Percentiles rank a stretch among this genome's conserved stretches.
These are phyloP conservation scores for Hymenotorrendiella dingleyae DNA, from an alignment of 2,329 filamentous ascomycete genomes.

Conservation along the genomic window DNA sequence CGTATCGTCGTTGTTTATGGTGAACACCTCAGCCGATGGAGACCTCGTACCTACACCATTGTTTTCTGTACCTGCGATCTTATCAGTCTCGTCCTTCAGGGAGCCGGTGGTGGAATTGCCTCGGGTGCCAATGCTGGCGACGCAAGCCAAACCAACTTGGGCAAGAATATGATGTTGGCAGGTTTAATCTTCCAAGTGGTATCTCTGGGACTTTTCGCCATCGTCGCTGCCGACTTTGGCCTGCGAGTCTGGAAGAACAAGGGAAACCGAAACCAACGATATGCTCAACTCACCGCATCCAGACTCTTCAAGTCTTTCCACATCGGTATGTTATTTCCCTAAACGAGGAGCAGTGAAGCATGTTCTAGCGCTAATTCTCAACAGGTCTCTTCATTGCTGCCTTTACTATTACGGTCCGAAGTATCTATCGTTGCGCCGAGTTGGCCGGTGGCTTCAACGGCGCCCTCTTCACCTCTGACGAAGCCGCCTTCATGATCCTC, in stretches of 20 bases:
- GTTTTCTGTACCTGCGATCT: constrained; percentile 44
- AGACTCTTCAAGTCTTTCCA: constrained; percentile 40
- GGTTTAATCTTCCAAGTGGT: constrained; percentile 36
- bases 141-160: constrained; percentile 17
- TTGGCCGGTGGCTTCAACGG: constrained; percentile 48
- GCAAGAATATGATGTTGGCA: constrained; percentile 34
- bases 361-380: background rate
- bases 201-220: constrained; percentile 29
- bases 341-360: too few species aligned
- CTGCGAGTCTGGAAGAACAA: constrained; percentile 10
- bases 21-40: constrained; percentile 39
- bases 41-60: constrained; percentile 46
- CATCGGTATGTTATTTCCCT: constrained; percentile 32
- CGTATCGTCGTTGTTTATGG: constrained; percentile 53
- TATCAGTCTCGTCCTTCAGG: constrained; percentile 53
- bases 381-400: constrained; percentile 45
- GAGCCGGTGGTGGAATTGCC: constrained; percentile 50
- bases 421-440: constrained; percentile 51
- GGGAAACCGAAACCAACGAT: constrained; percentile 15
- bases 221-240: constrained; percentile 15
- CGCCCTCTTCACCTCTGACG: constrained; percentile 37
- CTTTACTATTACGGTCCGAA: constrained; percentile 47
- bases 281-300: constrained; percentile 15
- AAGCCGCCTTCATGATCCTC: constrained; percentile 39
- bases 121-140: constrained; percentile 39